Percentiles rank a stretch among this genome's conserved stretches.
Evolutionary conservation across 305 asterid genomes (phyloP).

Genomic region (Plantago rigida): DNA sequence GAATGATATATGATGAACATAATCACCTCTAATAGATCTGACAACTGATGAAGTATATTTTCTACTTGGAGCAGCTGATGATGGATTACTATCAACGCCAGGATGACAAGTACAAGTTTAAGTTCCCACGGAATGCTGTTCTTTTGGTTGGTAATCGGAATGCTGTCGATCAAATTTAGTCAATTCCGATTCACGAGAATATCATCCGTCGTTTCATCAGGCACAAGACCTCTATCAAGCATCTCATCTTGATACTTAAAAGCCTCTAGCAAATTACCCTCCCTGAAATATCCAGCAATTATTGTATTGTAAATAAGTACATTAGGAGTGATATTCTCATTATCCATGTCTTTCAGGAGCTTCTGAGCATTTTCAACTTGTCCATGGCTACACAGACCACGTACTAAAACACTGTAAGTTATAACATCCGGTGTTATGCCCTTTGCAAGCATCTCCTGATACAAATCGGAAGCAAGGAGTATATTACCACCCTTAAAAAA

Average conservation of each 20-base stretch:
- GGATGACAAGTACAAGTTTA: conserved; percentile 17
- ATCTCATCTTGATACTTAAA: conserved; percentile 79
- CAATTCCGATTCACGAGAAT: conserved; percentile 45
- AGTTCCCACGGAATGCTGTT: conserved; percentile 24
- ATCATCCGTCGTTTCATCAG: conserved; percentile 52
- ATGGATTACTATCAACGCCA: conserved; percentile 13
- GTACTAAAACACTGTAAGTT: conserved; percentile 56
- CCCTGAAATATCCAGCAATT: conserved; percentile 60
- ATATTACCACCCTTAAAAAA: conserved; percentile 50
- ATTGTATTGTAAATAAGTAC: conserved; percentile 54
- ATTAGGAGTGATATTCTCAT: conserved; percentile 44
- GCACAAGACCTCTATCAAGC: conserved; percentile 63
- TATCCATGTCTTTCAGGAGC: conserved; percentile 51
- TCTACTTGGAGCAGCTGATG: conserved; percentile 9
- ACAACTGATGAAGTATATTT: not conserved
- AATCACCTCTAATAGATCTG: too few relatives aligned
- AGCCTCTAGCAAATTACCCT: conserved; percentile 74
- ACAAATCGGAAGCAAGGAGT: conserved; percentile 46
- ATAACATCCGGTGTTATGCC: conserved; percentile 54
- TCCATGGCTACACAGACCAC: conserved; percentile 60
- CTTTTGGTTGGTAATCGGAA: conserved; percentile 1
- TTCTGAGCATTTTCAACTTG: conserved; percentile 52
- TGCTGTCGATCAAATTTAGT: conserved; percentile 28
- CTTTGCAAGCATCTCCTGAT: conserved; percentile 58
- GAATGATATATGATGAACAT: too few relatives aligned